A percentile compares a stretch with the other conserved stretches of the same genome.
Evolutionary conservation across 164 flowering plant genomes (phyloP).

Genomic region (Houttuynia cordata): DNA sequence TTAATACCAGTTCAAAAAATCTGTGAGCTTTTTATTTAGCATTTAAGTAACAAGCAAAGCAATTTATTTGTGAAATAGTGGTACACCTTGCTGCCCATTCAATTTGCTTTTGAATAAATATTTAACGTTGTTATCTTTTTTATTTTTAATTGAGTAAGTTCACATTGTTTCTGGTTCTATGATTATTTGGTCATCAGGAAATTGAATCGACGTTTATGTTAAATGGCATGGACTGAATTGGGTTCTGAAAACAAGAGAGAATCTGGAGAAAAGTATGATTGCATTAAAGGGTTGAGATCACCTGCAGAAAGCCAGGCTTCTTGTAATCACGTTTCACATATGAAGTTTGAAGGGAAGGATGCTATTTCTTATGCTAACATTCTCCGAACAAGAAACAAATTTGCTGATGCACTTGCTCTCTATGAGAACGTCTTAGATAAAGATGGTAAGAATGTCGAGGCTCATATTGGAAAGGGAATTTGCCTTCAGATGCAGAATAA

Average conservation of each 20-base stretch:
- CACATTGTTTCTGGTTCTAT: background rate
- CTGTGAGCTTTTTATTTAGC: too few species aligned
- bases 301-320: conserved; percentile 26
- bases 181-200: conserved; percentile 15
- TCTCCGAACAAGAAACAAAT: conserved; percentile 88
- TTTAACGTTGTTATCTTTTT: background rate
- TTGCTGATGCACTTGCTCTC: conserved; percentile 70
- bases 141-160: background rate
- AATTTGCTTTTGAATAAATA: too few species aligned
- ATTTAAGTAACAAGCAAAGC: too few species aligned
- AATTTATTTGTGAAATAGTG: too few species aligned
- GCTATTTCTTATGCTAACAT: conserved; percentile 79
- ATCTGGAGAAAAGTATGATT: conserved; percentile 34
- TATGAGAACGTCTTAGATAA: conserved; percentile 65
- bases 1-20: too few species aligned
- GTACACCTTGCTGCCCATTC: too few species aligned
- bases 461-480: conserved; percentile 89
- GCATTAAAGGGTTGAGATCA: conserved; percentile 22
- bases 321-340: conserved; percentile 16
- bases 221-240: conserved; percentile 50
- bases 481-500: conserved; percentile 90
- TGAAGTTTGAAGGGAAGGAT: conserved; percentile 68
- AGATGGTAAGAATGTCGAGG: conserved; percentile 69
- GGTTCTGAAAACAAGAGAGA: conserved; percentile 28
- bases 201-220: conserved; percentile 2